Evolutionary conservation across 2,329 filamentous ascomycete genomes (phyloP), one percentile per base, ranked within the genome.

Genomic region (Ophiostoma quercus): DNA sequence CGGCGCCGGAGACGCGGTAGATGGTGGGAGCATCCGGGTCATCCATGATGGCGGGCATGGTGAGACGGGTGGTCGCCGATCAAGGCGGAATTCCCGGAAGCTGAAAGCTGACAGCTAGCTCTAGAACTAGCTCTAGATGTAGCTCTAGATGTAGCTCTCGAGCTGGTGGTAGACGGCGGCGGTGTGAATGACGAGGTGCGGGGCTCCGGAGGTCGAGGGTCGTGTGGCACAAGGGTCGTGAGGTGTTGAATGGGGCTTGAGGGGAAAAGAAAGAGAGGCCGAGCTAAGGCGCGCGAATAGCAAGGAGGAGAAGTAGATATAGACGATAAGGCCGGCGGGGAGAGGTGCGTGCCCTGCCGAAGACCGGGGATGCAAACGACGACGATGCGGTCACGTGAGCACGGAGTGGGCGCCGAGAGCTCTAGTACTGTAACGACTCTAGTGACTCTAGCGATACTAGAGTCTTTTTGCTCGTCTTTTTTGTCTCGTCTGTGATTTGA

Each of bases 1-100:
- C 77, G 66, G 84, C 83, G 41, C 90, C 90, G 72, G 89, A 90
- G 68, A 87, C 84, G 72, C 90, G 87, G 80, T 89, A 88, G 74
- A 92, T 88, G 77, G 88, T 86, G 74, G 90, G 85, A 76, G 88
- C 85, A 62, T 86, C 85, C 71, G 91, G 91, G 77, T 93, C 91
- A 77, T 94, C 90, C 76, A 92, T 84, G 80, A 92, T 90, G 73
- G 91, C 90, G 75, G 90, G 89, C 90, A 93, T 92, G 43, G 70
- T 62, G 69, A 32, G 2, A n/a, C 39, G 37, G 12, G 14, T 29
- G 34, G 62, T 65, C 62, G 62, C 62, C 62, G 62, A 34, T 39
- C 19, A 65, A 39, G 62, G 62, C 62, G 62, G 34, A 14, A 7
- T 22, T 65, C 34, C 60, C 62, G 62, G 62, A n/a, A 63, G 60